phyloP scores from a whole-genome alignment of 2,329 filamentous ascomycete genomes.

The Dothistroma pini region DNA sequence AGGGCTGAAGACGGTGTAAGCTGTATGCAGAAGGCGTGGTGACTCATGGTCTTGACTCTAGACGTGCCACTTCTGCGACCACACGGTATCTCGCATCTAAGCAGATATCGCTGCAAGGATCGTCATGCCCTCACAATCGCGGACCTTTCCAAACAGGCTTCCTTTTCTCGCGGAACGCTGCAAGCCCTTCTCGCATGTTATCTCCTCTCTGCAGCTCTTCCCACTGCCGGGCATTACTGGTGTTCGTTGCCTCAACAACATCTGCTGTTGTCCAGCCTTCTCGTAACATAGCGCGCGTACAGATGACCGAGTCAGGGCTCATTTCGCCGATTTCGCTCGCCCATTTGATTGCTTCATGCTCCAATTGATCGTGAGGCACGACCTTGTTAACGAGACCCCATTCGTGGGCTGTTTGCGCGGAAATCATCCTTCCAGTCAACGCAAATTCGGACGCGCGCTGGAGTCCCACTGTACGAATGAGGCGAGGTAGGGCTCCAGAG shows the following conservation, averaged over 20 bases:
- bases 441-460: conserved; percentile 69
- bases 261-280: conserved; percentile 37
- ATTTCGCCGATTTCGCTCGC: conserved; percentile 27
- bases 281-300: conserved; percentile 36
- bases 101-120: background rate
- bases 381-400: conserved; percentile 65
- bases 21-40: too few relatives aligned
- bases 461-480: conserved; percentile 60
- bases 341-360: background rate
- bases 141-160: conserved; percentile 46
- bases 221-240: conserved; percentile 40
- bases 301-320: conserved; percentile 35
- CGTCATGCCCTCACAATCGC: conserved; percentile 37
- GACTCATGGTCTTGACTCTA: too few relatives aligned
- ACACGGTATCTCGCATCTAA: background rate
- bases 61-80: background rate
- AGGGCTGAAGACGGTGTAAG: too few relatives aligned
- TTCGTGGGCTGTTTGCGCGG: conserved; percentile 54
- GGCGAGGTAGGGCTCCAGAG: conserved; percentile 66
- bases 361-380: conserved; percentile 27
- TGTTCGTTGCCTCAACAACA: conserved; percentile 36
- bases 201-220: conserved; percentile 40
- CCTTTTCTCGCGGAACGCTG: conserved; percentile 48
- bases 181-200: conserved; percentile 47
- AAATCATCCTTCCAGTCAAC: conserved; percentile 52